A percentile compares a stretch with the other conserved stretches of the same genome.
Conservation (phyloP, 805 yeast genomes). For the Kodamaea restingae region DNA sequence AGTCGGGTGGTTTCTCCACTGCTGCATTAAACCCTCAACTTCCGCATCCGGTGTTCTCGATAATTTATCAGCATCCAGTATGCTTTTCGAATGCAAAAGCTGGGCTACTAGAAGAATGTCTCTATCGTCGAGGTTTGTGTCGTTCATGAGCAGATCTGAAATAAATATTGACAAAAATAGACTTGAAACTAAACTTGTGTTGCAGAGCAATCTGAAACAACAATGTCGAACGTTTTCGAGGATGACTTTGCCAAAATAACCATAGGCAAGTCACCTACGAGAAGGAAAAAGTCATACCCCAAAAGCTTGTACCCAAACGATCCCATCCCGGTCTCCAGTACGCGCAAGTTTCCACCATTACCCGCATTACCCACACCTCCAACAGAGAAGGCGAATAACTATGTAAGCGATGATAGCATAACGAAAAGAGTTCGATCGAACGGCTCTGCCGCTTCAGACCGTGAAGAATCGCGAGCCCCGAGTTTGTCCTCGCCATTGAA, state of each 20-base stretch:
- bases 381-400: too few species aligned
- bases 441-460: neutral
- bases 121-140: conserved; percentile 15
- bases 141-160: conserved; percentile 3
- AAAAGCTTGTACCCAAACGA: conserved; percentile 15
- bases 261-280: conserved; percentile 22
- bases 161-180: conserved; percentile 1
- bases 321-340: neutral
- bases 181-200: too few species aligned
- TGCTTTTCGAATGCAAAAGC: conserved; percentile 31
- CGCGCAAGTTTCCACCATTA: conserved; percentile 2
- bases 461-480: conserved; percentile 13
- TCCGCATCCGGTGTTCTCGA: conserved; percentile 12
- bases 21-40: conserved; percentile 21
- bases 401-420: too few species aligned
- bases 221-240: conserved; percentile 15
- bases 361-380: conserved; percentile 3
- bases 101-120: conserved; percentile 37
- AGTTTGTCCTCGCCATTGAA: conserved; percentile 13
- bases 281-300: conserved; percentile 22
- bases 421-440: neutral
- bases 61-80: conserved; percentile 21
- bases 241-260: conserved; percentile 30
- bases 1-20: conserved; percentile 30
- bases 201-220: too few species aligned